phyloP scores from a whole-genome alignment of 345 rosid species.

The Citrus australasica region DNA sequence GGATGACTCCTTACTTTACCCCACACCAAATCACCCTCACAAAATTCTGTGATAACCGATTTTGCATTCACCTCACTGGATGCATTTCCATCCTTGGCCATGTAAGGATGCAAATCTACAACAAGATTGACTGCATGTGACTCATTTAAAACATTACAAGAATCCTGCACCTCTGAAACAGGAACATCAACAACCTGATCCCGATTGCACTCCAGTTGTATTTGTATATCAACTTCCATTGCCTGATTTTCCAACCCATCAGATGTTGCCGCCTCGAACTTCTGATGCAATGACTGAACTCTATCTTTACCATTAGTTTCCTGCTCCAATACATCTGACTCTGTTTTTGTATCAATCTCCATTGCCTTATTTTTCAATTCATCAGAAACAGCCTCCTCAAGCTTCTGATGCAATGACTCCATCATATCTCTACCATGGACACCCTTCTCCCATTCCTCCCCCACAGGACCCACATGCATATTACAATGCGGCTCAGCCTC shows the following conservation, averaged over 20 bases:
- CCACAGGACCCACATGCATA: background rate
- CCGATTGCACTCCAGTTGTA: conserved; percentile 2
- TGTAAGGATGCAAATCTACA: conserved; percentile 18
- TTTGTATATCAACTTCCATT: conserved; percentile 17
- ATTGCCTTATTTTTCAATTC: conserved; percentile 11
- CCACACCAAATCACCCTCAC: conserved; percentile 74
- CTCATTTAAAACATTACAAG: conserved; percentile 5
- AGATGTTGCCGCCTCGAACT: background rate
- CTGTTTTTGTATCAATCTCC: conserved; percentile 14
- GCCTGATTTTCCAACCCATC: conserved; percentile 14
- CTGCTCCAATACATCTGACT: conserved; percentile 2
- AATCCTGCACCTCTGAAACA: background rate
- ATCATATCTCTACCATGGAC: background rate
- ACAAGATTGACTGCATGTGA: conserved; percentile 13
- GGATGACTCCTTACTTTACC: conserved; percentile 88
- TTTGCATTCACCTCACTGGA: conserved; percentile 1
- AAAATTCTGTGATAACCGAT: conserved; percentile 13
- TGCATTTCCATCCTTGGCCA: conserved; percentile 4
- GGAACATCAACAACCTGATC: background rate
- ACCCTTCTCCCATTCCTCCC: conserved; percentile 5
- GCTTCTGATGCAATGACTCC: background rate
- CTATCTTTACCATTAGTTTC: background rate
- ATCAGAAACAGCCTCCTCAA: conserved; percentile 8
- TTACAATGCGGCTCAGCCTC: background rate
- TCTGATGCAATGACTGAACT: background rate